Base-by-base conservation (phyloP, 1,139 yeast genomes). In the Pichia sp. region DNA sequence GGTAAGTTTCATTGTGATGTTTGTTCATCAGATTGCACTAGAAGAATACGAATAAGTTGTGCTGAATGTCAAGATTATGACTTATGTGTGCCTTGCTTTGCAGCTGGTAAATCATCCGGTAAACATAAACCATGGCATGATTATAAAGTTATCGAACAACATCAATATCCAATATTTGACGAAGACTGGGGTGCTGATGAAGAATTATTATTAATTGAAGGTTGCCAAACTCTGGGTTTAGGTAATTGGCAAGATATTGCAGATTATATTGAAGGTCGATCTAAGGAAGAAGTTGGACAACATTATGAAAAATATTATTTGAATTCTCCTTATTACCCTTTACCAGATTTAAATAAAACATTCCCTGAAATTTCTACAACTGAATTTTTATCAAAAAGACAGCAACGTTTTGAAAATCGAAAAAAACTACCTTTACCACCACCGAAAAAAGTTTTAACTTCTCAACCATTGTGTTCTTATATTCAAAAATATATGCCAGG, bases 401-500 rank as follows among this genome's bases (percentile, higher is more conserved):
- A 83, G 55, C 68, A 70, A 48, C 69, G 98, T 48, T 69, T 92
- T 40, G 96, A 89, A 51, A 72, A 69, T 12, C 73, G 79, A 43
- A 72, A 90, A 47, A 83, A 79, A 51, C 63, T 79, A 51, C 73
- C 74, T 5, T 59, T 79, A 43, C 89, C 90, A 10, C 92, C 95
- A 24, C 89, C 90, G 45, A 78, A 82, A 47, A 90, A 89, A 61
- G 87, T 95, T 2, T 82, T 85, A 41, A 90, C 97, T 0, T 87
- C 96, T 10, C 95, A 86, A 8, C 99, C 99, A 0, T 74, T 94
- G 43, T 90, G 97, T 67, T 97, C 94, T 61, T 97, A 94, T 59
- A 80, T 92, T 51, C 97, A 92, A 64, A 97, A 97, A 3, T 92
- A 82, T 62, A 92, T 94, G 99, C 99, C 99, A 32, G 99, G 98